Evolutionary conservation across 257 asterid species (phyloP), one percentile per base, ranked within the genome.

Genomic region (Plectranthus barbatus): DNA sequence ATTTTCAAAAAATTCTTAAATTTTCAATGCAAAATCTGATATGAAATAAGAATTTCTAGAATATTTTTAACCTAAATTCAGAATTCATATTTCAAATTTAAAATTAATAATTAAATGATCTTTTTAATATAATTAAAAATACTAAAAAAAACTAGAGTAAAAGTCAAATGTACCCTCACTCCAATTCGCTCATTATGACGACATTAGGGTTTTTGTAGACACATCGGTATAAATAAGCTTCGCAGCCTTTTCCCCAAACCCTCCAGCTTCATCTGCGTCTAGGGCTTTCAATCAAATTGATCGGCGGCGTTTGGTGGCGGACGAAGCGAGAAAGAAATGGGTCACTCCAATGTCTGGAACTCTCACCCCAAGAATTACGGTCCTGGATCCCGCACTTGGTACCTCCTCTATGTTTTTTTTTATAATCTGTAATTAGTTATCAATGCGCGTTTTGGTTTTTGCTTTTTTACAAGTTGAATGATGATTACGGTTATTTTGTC

Each of bases 331-430:
- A 15, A 46, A 19, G 73, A 10, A 23, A 80, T 80, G 86, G 83
- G 83, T n/a, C 86, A 80, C 60, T 62, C 83, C 2, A 80, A 80
- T 75, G 51, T 80, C 19, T 77, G 86, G 86, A 80, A 80, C 69
- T 76, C n/a, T n/a, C n/a, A n/a, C n/a, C n/a, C n/a, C n/a, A n/a
- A n/a, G n/a, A n/a, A n/a, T n/a, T n/a, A n/a, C 86, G 86, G 83
- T 18, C 86, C 81, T 14, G 86, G 86, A 49, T 81, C 86, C 52
- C 83, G 86, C 69, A 72, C 86, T 47, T 81, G 86, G 86, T 66
- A 56, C 14, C 6, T 44, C 26, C 26, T 4, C 29, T 17, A 17
- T 33, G 5, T 34, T 36, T 4, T 29, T 39, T 49, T 1, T 4
- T 1, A 23, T 7, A 26, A 23, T 66, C 17, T 17, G 14, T 15